Percentiles rank a stretch among this genome's conserved stretches.
phyloP scores from a whole-genome alignment of 2,329 filamentous ascomycete species.

The Coleophoma crateriformis region DNA sequence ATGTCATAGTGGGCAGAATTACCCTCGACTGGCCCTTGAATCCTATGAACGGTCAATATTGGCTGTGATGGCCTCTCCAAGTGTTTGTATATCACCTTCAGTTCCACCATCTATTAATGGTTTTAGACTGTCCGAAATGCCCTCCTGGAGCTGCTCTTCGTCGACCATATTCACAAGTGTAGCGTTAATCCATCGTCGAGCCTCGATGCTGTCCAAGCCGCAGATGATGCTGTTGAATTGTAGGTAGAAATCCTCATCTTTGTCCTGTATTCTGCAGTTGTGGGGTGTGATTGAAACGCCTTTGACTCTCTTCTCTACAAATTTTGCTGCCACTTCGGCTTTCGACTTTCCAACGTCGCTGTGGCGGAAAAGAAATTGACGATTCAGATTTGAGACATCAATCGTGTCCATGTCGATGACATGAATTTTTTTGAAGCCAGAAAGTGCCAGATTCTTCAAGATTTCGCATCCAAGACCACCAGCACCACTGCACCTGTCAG shows the following conservation, averaged over 20 bases:
- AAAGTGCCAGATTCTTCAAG: slow-evolving; percentile 90
- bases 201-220: slow-evolving; percentile 94
- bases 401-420: slow-evolving; percentile 99
- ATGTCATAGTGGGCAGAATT: slow-evolving; percentile 85
- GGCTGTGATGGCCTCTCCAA: neutral
- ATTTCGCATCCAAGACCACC: slow-evolving; percentile 95
- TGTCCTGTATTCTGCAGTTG: slow-evolving; percentile 94
- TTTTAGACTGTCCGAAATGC: slow-evolving; percentile 70
- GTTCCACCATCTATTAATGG: slow-evolving; percentile 95
- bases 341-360: slow-evolving; percentile 90
- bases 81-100: slow-evolving; percentile 51
- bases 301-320: slow-evolving; percentile 84
- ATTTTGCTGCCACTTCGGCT: slow-evolving; percentile 85
- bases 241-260: slow-evolving; percentile 94
- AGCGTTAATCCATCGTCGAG: slow-evolving; percentile 96
- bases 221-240: slow-evolving; percentile 93
- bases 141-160: slow-evolving; percentile 46
- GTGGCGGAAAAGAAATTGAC: slow-evolving; percentile 92
- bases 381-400: slow-evolving; percentile 95
- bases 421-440: slow-evolving; percentile 94
- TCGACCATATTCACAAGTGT: slow-evolving; percentile 90
- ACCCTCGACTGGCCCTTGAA: slow-evolving; percentile 97
- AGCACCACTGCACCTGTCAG: slow-evolving; percentile 60
- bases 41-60: slow-evolving; percentile 37
- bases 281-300: slow-evolving; percentile 91